phyloP scores from a whole-genome alignment of 768 basidiomycete species.

The Termitomyces sp. region DNA sequence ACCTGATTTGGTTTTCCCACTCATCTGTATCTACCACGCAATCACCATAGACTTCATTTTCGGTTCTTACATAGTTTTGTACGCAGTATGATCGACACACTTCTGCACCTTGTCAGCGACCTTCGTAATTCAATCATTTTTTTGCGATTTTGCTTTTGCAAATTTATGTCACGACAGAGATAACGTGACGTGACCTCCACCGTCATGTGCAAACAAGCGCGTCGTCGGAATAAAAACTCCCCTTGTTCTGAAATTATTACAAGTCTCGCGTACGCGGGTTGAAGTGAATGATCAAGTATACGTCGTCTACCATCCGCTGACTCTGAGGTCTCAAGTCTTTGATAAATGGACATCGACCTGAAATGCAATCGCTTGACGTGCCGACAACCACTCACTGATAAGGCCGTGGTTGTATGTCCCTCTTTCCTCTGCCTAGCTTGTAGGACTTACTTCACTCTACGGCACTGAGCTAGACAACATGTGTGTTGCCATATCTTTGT shows the following conservation, averaged over 20 bases:
- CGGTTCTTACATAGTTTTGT: constrained; percentile 1
- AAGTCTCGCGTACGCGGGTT: not conserved
- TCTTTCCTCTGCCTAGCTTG: not conserved
- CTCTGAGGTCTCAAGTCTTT: not conserved
- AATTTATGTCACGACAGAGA: not conserved
- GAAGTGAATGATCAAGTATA: not conserved
- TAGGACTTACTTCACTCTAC: not conserved
- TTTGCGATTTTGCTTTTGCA: too few relatives aligned
- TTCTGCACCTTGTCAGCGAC: not conserved
- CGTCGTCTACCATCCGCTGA: not conserved
- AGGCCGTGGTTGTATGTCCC: constrained; percentile 76
- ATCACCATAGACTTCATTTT: constrained; percentile 11
- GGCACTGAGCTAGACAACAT: constrained; percentile 17
- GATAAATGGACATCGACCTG: constrained; percentile 65
- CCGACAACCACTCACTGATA: constrained; percentile 61
- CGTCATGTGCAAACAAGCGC: not conserved
- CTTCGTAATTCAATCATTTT: not conserved
- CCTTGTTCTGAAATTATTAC: not conserved
- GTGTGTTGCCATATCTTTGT: constrained; percentile 11
- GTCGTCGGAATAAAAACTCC: not conserved
- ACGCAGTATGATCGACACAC: constrained; percentile 3
- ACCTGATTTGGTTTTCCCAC: constrained; percentile 9
- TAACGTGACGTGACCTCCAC: not conserved
- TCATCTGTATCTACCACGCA: constrained; percentile 7
- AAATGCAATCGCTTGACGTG: constrained; percentile 80